Percentiles rank a stretch among this genome's conserved stretches.
phyloP scores from a whole-genome alignment of 345 rosid genomes.

The Dipteronia dyeriana region DNA sequence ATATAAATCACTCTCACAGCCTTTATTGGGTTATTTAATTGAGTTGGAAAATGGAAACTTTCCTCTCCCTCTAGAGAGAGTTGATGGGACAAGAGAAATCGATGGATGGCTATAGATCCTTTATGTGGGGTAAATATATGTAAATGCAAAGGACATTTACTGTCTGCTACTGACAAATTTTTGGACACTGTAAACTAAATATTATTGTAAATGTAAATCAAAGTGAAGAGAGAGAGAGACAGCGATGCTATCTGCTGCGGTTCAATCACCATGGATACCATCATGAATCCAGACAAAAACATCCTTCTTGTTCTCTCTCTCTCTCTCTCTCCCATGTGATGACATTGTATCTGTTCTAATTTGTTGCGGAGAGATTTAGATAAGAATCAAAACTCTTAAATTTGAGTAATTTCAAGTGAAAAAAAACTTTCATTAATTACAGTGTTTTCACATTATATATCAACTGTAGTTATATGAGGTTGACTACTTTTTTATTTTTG shows the following conservation, averaged over 20 bases:
- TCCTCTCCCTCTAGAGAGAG: neutral
- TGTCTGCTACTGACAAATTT: slow-evolving; percentile 12
- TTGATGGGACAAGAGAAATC: slow-evolving; percentile 28
- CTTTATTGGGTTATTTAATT: neutral
- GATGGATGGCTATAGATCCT: neutral
- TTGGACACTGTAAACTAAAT: slow-evolving; percentile 7
- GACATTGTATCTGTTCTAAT: slow-evolving; percentile 14
- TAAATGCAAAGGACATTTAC: slow-evolving; percentile 11
- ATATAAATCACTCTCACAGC: too few species aligned
- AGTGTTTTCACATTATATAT: too few species aligned
- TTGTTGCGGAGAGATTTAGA: neutral
- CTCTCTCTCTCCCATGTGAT: slow-evolving; percentile 30
- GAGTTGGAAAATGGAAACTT: neutral
- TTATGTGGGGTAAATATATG: neutral
- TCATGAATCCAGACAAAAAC: slow-evolving; percentile 27
- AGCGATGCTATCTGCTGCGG: slow-evolving; percentile 6
- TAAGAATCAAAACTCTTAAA: neutral
- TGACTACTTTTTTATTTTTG: neutral
- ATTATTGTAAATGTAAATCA: neutral
- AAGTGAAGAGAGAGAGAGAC: slow-evolving; percentile 3
- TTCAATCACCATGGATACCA: neutral
- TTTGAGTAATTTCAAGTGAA: neutral
- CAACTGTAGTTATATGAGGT: neutral
- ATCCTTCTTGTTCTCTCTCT: slow-evolving; percentile 23
- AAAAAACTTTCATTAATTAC: neutral